Percentiles rank a stretch among this genome's conserved stretches.
phyloP scores from a whole-genome alignment of 768 basidiomycete genomes.

The Boletus insuetus region DNA sequence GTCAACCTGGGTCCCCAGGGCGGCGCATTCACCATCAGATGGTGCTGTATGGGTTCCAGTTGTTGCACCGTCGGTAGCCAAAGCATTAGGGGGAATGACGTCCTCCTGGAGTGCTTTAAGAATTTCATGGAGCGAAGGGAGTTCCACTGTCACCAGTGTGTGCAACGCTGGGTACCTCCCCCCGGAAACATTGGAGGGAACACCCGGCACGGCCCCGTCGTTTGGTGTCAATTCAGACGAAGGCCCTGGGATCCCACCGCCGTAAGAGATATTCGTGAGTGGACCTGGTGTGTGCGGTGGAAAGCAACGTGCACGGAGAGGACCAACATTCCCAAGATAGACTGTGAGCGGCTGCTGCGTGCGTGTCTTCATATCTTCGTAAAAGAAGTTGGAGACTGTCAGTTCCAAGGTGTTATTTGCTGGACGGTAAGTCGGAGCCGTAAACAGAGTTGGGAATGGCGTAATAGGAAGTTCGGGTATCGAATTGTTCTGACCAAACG shows the following conservation, averaged over 20 bases:
- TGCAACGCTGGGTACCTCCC: slow-evolving; percentile 64
- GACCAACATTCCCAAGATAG: slow-evolving; percentile 88
- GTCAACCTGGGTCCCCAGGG: slow-evolving; percentile 29
- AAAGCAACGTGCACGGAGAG: slow-evolving; percentile 74
- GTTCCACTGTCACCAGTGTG: slow-evolving; percentile 80
- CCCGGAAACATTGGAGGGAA: slow-evolving; percentile 25
- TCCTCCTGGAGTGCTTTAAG: slow-evolving; percentile 79
- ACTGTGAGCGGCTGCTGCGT: slow-evolving; percentile 75
- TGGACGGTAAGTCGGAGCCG: slow-evolving; percentile 71
- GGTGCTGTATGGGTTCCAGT: slow-evolving; percentile 36
- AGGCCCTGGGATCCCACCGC: slow-evolving; percentile 43
- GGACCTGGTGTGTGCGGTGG: slow-evolving; percentile 70
- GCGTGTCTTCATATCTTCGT: slow-evolving; percentile 64
- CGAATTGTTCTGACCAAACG: slow-evolving; percentile 73
- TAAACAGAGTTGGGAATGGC: slow-evolving; percentile 85
- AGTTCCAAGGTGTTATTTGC: slow-evolving; percentile 75
- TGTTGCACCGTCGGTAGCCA: slow-evolving; percentile 36
- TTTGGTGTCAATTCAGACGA: slow-evolving; percentile 31
- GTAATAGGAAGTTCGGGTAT: slow-evolving; percentile 82
- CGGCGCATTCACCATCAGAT: slow-evolving; percentile 20
- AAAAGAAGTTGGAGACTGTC: slow-evolving; percentile 87
- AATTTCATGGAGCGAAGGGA: slow-evolving; percentile 75
- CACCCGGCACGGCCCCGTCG: slow-evolving; percentile 19
- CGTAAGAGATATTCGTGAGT: slow-evolving; percentile 60
- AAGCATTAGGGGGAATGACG: slow-evolving; percentile 41